phyloP scores from a whole-genome alignment of 2,329 filamentous ascomycete species.

The Hymenoscyphus infarciens region DNA sequence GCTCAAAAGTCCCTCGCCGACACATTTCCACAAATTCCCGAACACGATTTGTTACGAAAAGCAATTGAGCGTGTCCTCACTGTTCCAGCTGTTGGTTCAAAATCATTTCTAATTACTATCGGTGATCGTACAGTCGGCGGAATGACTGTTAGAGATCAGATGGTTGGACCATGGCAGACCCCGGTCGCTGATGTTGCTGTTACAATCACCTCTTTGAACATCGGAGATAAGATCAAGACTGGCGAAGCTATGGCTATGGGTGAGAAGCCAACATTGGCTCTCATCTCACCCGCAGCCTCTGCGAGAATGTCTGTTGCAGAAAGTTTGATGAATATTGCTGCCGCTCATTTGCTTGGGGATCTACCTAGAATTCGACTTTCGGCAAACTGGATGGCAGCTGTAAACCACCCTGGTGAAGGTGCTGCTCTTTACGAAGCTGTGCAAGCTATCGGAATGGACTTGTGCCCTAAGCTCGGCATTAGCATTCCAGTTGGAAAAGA shows the following conservation, averaged over 20 bases:
- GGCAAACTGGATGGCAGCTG: constrained; percentile 99
- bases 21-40: constrained; percentile 40
- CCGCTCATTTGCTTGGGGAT: constrained; percentile 66
- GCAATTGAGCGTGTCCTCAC: constrained; percentile 79
- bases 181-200: constrained; percentile 94
- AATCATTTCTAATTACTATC: constrained; percentile 96
- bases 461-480: constrained; percentile 86
- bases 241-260: constrained; percentile 99
- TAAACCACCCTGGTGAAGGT: constrained; percentile 86
- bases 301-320: constrained; percentile 96
- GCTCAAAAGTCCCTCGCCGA: constrained; percentile 59
- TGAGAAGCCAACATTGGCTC: constrained; percentile 81
- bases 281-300: constrained; percentile 86
- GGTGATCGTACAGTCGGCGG: constrained; percentile 90
- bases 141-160: constrained; percentile 83
- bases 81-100: constrained; percentile 89
- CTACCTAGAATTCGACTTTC: constrained; percentile 81
- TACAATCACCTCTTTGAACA: constrained; percentile 74
- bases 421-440: constrained; percentile 92
- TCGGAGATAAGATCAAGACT: constrained; percentile 62
- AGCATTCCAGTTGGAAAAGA: constrained; percentile 97
- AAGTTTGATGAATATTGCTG: constrained; percentile 87
- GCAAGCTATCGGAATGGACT: constrained; percentile 84
- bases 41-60: constrained; percentile 48
- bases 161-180: constrained; percentile 94